Conservation (phyloP, 2,329 filamentous ascomycete species). For the Alternaria solani region DNA sequence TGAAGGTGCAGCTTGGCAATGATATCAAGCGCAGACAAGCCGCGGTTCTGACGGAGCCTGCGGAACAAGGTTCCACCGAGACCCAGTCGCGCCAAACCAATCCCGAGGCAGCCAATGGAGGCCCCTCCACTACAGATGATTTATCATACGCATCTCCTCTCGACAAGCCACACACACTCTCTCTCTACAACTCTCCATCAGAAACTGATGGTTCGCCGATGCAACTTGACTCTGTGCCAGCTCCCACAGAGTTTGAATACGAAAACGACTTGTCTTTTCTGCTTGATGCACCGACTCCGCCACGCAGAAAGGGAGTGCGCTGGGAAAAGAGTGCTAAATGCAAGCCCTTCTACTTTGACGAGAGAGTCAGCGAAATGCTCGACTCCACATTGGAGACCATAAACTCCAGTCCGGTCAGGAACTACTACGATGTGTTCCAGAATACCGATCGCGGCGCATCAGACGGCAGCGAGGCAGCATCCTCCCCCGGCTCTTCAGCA, state of each 20-base stretch:
- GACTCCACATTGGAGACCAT: conserved; percentile 33
- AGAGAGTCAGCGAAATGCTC: conserved; percentile 33
- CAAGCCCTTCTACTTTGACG: conserved; percentile 31
- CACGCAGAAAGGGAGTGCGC: conserved; percentile 19
- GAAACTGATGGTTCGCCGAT: background rate
- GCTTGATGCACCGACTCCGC: conserved; percentile 18
- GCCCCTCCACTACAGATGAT: conserved; percentile 17
- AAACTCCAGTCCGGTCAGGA: conserved; percentile 17
- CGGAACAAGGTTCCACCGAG: conserved; percentile 17
- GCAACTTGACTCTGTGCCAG: background rate
- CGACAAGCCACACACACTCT: background rate
- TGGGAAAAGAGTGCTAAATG: conserved; percentile 21
- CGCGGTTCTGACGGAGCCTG: conserved; percentile 7
- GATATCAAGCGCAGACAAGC: conserved; percentile 11
- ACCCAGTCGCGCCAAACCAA: conserved; percentile 5
- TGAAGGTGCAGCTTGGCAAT: conserved; percentile 18
- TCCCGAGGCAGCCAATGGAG: conserved; percentile 14
- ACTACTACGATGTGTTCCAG: conserved; percentile 14
- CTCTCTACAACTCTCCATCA: background rate
- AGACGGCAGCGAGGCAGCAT: background rate
- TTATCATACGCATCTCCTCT: background rate
- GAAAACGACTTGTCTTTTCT: conserved; percentile 29
- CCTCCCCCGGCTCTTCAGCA: background rate
- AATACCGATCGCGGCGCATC: conserved; percentile 11
- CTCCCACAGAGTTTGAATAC: conserved; percentile 16